These are phyloP conservation scores for Sonneratia alba DNA, from an alignment of 345 rosid genomes.

Conservation along the genomic window DNA sequence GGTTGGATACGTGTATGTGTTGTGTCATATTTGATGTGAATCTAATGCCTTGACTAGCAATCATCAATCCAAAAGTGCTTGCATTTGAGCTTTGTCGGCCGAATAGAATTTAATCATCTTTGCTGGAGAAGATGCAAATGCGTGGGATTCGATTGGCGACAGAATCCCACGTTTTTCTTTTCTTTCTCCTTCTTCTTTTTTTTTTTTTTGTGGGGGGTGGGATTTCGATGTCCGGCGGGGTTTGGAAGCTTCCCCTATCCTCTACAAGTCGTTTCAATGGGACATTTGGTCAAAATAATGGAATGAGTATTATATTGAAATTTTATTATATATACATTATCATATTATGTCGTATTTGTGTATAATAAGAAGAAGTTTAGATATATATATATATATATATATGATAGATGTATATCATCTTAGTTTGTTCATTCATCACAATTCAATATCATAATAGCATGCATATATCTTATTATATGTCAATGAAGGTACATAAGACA, in stretches of 20 bases:
- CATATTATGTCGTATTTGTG: no score
- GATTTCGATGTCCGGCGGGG: neutral
- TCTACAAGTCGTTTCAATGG: neutral
- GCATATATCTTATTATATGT: no score
- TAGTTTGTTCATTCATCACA: no score
- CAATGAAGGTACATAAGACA: no score
- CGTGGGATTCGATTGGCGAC: neutral
- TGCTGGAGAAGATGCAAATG: neutral
- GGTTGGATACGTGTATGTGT: no score
- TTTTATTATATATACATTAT: no score
- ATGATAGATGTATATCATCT: neutral
- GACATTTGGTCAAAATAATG: neutral
- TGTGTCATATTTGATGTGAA: no score
- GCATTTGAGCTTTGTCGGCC: neutral
- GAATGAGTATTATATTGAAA: no score
- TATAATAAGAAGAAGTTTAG: no score
- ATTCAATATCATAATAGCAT: no score
- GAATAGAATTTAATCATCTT: neutral
- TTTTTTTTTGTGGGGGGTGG: neutral
- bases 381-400: neutral
- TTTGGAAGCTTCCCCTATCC: neutral
- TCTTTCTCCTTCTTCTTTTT: no score
- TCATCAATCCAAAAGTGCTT: slow-evolving; percentile 9
- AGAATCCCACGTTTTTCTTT: neutral
- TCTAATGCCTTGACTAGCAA: neutral